Percentiles rank a stretch among this genome's conserved stretches.
phyloP scores from a whole-genome alignment of 306 rosid species.

The Dryas drummondii region DNA sequence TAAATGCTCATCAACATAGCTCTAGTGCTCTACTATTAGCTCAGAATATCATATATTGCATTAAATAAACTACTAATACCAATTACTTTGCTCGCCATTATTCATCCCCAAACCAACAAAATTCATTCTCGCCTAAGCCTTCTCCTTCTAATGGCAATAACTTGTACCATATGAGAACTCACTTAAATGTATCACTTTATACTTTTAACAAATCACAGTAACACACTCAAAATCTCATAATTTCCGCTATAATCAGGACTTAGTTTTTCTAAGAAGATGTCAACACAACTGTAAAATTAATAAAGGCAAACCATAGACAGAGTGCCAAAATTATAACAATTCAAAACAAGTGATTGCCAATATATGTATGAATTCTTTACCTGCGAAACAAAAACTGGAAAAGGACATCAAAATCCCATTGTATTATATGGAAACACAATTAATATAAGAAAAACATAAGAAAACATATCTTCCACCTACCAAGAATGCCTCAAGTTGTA shows the following conservation, averaged over 20 bases:
- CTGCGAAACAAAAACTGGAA: constrained; percentile 56
- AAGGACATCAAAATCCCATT: constrained; percentile 28
- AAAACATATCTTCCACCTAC: neutral
- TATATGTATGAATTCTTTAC: constrained; percentile 37
- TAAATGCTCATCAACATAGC: neutral
- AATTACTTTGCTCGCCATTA: neutral
- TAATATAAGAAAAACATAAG: constrained; percentile 13
- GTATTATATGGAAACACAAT: neutral
- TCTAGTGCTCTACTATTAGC: neutral
- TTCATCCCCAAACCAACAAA: neutral
- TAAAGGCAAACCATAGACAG: neutral
- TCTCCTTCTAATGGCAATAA: neutral
- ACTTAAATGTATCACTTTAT: neutral
- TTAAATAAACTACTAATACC: neutral
- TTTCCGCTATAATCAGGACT: neutral
- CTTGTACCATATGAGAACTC: neutral
- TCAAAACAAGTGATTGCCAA: constrained; percentile 23
- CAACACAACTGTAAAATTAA: neutral
- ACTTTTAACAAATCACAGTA: neutral
- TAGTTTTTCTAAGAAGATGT: neutral
- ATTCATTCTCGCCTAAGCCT: neutral
- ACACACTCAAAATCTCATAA: neutral
- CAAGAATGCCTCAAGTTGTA: neutral
- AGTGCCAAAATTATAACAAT: neutral
- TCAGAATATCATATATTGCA: neutral